Conservation (phyloP, 495 filamentous ascomycete species). For the Hypoxylon fragiforme region DNA sequence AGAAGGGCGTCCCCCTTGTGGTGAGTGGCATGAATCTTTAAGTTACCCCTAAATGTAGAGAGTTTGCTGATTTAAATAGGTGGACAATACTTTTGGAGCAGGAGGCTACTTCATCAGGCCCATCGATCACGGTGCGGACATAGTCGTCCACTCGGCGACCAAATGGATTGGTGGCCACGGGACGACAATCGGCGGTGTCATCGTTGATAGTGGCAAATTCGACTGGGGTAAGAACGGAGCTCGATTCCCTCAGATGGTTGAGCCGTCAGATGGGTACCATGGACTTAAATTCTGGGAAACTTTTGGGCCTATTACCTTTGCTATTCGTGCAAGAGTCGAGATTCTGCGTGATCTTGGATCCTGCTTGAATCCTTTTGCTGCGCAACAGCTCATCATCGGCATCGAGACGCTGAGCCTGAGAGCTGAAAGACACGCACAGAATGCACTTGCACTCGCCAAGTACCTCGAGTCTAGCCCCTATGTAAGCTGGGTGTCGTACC, state of each 20-base stretch:
- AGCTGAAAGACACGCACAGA: slow-evolving; percentile 84
- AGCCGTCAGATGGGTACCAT: slow-evolving; percentile 92
- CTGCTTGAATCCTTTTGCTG: slow-evolving; percentile 87
- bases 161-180: slow-evolving; percentile 99
- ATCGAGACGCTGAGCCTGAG: slow-evolving; percentile 88
- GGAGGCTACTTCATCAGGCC: slow-evolving; percentile 90
- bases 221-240: slow-evolving; percentile 90
- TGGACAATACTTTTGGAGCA: slow-evolving; percentile 97
- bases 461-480: slow-evolving; percentile 84
- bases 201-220: slow-evolving; percentile 93
- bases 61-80: slow-evolving; percentile 47
- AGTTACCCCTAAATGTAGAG: neutral
- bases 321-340: slow-evolving; percentile 75
- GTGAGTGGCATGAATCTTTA: slow-evolving; percentile 52
- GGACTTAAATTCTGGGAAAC: slow-evolving; percentile 98
- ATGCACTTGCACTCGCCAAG: slow-evolving; percentile 77
- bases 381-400: slow-evolving; percentile 90
- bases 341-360: slow-evolving; percentile 87
- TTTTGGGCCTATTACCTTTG: slow-evolving; percentile 82
- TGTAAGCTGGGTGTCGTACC: slow-evolving; percentile 94
- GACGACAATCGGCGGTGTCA: slow-evolving; percentile 88
- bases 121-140: slow-evolving; percentile 92
- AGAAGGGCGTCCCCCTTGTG: slow-evolving; percentile 80
- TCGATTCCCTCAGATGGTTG: slow-evolving; percentile 91
- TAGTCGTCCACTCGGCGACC: slow-evolving; percentile 92